Evolutionary conservation across 2,329 filamentous ascomycete species (phyloP).

Genomic region (Neurospora crassa): DNA sequence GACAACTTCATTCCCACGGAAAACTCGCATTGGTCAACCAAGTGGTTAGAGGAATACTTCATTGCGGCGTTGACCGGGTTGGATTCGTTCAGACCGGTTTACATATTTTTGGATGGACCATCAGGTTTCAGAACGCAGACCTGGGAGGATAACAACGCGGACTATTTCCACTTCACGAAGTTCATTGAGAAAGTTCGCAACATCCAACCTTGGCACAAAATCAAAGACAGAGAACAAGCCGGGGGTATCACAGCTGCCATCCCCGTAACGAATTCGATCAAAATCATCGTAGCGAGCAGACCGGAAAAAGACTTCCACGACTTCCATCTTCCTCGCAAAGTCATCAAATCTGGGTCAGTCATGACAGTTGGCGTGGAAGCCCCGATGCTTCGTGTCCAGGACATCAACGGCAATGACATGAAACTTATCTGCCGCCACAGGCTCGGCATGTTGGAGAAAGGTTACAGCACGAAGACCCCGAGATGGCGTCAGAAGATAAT

Average conservation of each 20-base stretch:
- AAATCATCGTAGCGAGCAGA: background rate
- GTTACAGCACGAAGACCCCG: background rate
- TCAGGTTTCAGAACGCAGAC: background rate
- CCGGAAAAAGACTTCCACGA: background rate
- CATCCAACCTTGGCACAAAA: background rate
- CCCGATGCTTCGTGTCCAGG: background rate
- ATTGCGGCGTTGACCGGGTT: background rate
- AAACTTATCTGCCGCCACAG: background rate
- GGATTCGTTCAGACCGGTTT: background rate
- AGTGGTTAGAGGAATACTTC: background rate
- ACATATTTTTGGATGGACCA: background rate
- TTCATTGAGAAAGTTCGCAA: background rate
- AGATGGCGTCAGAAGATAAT: background rate
- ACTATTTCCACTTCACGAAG: background rate
- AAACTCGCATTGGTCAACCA: background rate
- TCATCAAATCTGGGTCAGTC: background rate
- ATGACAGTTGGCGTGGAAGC: background rate
- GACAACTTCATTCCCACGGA: background rate
- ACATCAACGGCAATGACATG: background rate
- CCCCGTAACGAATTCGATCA: background rate
- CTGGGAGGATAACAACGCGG: background rate
- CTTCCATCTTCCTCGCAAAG: background rate
- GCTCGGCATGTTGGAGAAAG: background rate
- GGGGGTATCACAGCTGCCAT: background rate
- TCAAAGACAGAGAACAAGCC: background rate